A percentile compares a stretch with the other conserved stretches of the same genome.
These are phyloP conservation scores for Senecio squalidus DNA, from an alignment of 140 eudicot species.

Conservation along the genomic window DNA sequence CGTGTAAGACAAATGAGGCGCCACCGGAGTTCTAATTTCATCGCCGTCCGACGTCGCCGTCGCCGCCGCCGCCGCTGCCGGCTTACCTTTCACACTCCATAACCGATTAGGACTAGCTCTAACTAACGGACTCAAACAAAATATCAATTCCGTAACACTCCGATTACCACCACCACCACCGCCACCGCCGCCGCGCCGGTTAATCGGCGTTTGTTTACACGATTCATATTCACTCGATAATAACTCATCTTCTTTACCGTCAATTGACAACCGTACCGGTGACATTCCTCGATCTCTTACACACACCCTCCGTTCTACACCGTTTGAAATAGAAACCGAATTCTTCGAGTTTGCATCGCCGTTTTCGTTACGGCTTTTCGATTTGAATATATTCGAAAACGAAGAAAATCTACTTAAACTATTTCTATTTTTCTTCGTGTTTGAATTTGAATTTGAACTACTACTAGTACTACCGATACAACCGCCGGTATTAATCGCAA, in stretches of 20 bases:
- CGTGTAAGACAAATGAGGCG: conserved; percentile 42
- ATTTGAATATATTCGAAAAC: conserved; percentile 46
- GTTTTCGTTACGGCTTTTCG: too few species aligned
- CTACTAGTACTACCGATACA: not conserved
- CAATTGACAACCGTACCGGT: conserved; percentile 53
- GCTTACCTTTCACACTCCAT: conserved; percentile 52
- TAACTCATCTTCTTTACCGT: conserved; percentile 39
- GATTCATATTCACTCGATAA: conserved; percentile 39
- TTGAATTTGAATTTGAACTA: not conserved
- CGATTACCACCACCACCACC: conserved; percentile 15
- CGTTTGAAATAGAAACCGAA: conserved; percentile 23
- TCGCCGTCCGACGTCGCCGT: conserved; percentile 34
- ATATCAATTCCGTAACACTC: conserved; percentile 39
- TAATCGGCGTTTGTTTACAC: conserved; percentile 52
- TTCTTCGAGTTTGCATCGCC: conserved; percentile 30
- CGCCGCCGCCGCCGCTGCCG: conserved; percentile 27
- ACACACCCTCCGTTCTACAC: too few species aligned
- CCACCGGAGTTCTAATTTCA: conserved; percentile 40
- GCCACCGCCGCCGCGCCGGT: conserved; percentile 19
- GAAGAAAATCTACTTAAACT: conserved; percentile 32
- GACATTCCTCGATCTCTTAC: conserved; percentile 85
- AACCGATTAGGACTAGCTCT: conserved; percentile 69
- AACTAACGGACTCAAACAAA: conserved; percentile 81
- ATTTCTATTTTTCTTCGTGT: conserved; percentile 12
- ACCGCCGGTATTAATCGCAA: conserved; percentile 16